Percentiles rank a stretch among this genome's conserved stretches.
Evolutionary conservation across 2,329 filamentous ascomycete genomes (phyloP).

Genomic region (Penicillium sp.): DNA sequence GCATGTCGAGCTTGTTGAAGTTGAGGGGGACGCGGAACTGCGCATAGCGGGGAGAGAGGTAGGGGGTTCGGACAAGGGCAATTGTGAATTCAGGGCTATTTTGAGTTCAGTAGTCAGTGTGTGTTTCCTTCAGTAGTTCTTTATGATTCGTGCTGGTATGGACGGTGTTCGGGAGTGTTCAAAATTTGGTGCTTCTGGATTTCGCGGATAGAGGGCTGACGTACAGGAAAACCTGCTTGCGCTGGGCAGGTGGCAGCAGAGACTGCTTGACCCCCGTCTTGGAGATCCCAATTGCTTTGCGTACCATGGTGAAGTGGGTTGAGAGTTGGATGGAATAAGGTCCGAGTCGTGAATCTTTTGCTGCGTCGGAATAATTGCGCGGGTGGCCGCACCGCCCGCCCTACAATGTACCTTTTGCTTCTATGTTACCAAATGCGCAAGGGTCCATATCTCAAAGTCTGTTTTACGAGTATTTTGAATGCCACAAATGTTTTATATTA

Average conservation of each 20-base stretch:
- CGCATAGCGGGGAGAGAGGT: constrained; percentile 76
- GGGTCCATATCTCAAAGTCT: background rate
- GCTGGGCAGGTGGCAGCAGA: constrained; percentile 24
- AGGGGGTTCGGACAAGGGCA: constrained; percentile 72
- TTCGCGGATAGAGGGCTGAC: constrained; percentile 18
- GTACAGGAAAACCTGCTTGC: constrained; percentile 60
- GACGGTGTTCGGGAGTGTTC: background rate
- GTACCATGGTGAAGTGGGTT: constrained; percentile 27
- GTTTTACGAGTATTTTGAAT: background rate
- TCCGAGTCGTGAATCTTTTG: constrained; percentile 30
- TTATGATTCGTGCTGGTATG: background rate
- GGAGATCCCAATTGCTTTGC: constrained; percentile 28
- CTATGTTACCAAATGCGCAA: background rate
- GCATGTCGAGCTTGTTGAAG: constrained; percentile 95
- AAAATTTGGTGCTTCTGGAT: constrained; percentile 11
- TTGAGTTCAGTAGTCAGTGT: background rate
- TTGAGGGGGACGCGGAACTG: constrained; percentile 87
- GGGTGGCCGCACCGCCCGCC: constrained; percentile 37
- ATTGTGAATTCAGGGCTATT: constrained; percentile 77
- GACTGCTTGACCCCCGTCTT: constrained; percentile 23
- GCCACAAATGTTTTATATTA: constrained; percentile 12
- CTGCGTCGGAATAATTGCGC: constrained; percentile 29
- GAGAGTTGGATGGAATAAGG: constrained; percentile 7
- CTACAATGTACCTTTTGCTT: constrained; percentile 13
- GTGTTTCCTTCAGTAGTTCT: background rate